Conservation (phyloP, 176 grass and related monocot genomes). For the Triticum turgidum region DNA sequence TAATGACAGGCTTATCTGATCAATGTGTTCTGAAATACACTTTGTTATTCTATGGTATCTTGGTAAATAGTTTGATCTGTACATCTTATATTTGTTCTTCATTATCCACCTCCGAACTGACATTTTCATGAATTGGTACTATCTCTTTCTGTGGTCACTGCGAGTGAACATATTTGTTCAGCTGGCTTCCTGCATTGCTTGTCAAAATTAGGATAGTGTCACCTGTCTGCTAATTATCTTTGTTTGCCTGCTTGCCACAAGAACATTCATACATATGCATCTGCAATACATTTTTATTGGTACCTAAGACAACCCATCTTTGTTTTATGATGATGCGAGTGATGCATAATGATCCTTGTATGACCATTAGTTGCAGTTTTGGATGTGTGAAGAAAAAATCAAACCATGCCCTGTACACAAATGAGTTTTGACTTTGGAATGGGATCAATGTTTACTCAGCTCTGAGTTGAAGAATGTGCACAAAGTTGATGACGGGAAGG, state of each 20-base stretch:
- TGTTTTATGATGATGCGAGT: background rate
- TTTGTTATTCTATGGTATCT: slow-evolving; percentile 11
- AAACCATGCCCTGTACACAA: background rate
- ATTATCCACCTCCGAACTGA: background rate
- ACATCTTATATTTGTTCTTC: background rate
- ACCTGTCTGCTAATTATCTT: background rate
- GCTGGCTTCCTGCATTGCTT: background rate
- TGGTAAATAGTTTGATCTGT: background rate
- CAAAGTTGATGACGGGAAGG: background rate
- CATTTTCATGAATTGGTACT: background rate
- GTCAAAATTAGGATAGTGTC: background rate
- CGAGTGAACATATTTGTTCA: background rate
- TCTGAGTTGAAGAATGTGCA: background rate
- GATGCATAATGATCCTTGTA: background rate
- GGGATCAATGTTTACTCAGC: background rate
- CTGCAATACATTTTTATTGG: background rate
- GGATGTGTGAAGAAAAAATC: background rate
- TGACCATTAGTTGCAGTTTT: background rate
- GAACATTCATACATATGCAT: background rate
- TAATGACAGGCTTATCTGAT: background rate
- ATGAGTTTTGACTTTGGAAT: background rate
- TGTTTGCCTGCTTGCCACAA: background rate
- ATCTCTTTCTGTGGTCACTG: background rate
- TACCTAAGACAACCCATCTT: background rate
- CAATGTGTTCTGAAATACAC: background rate